Percentiles rank a stretch among this genome's conserved stretches.
Evolutionary conservation across 2,329 filamentous ascomycete species (phyloP).

Genomic region (Cercospora sp.): DNA sequence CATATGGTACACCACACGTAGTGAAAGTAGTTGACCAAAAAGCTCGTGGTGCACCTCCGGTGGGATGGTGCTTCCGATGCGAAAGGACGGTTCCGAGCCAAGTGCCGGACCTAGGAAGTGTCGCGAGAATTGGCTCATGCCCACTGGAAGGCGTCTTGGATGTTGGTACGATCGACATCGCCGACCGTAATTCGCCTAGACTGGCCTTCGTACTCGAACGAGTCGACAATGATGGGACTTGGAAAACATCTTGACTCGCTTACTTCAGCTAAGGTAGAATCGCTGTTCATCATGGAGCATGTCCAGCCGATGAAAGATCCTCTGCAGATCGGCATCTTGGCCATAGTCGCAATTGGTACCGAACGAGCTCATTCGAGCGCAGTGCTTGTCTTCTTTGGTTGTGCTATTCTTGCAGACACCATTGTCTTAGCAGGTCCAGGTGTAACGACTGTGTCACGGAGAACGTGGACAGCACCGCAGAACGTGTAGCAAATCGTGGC

Average conservation of each 20-base stretch:
- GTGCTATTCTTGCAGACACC: not conserved
- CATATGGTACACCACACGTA: slow-evolving; percentile 1
- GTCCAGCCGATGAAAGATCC: slow-evolving; percentile 6
- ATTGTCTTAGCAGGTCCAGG: not conserved
- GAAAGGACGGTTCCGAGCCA: not conserved
- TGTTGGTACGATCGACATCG: not conserved
- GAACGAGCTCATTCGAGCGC: not conserved
- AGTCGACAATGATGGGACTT: not conserved
- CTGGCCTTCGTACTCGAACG: not conserved
- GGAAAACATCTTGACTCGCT: slow-evolving; percentile 3
- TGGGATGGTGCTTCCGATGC: slow-evolving; percentile 1
- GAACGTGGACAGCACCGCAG: not conserved
- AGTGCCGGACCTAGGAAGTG: not conserved
- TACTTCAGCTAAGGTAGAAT: not conserved
- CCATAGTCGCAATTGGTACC: not conserved
- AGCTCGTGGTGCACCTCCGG: not conserved
- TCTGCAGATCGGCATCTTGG: slow-evolving; percentile 9
- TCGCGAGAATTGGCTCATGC: not conserved
- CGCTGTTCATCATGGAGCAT: not conserved
- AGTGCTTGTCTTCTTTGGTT: not conserved
- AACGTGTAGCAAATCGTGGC: not conserved
- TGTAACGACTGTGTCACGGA: not conserved
- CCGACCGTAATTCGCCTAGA: not conserved
- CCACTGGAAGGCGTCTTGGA: not conserved
- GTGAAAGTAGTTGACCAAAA: not conserved